Conservation (phyloP, 2,329 filamentous ascomycete genomes). For the Diaporthe citri region DNA sequence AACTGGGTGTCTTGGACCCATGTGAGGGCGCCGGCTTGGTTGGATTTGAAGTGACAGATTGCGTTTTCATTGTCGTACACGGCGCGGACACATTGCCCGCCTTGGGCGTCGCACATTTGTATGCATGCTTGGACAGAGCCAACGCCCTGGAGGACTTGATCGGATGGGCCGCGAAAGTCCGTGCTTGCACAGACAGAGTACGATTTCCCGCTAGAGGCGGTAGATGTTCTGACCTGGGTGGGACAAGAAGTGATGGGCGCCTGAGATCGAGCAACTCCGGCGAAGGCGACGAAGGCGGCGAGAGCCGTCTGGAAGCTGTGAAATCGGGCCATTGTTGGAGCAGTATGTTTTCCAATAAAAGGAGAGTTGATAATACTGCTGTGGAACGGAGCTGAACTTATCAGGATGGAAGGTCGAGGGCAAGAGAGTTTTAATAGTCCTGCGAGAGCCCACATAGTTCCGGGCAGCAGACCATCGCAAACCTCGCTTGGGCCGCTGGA, state of each 20-base stretch:
- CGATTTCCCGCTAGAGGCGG: neutral
- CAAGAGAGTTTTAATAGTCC: conserved; percentile 1
- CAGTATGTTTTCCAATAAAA: neutral
- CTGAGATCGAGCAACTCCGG: conserved; percentile 8
- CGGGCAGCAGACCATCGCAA: neutral
- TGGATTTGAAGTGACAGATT: conserved; percentile 26
- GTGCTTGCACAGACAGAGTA: conserved; percentile 2
- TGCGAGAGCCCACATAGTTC: neutral
- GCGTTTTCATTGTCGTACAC: conserved; percentile 10
- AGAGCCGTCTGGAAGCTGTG: conserved; percentile 7
- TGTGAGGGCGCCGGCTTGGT: conserved; percentile 14
- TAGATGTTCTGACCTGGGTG: neutral
- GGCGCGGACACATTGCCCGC: conserved; percentile 11
- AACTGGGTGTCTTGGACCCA: conserved; percentile 18
- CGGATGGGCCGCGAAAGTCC: conserved; percentile 6
- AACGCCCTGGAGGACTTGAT: conserved; percentile 7
- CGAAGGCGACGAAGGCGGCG: neutral
- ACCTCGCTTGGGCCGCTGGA: neutral
- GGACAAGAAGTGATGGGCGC: conserved; percentile 14
- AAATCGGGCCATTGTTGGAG: neutral
- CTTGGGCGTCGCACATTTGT: conserved; percentile 15
- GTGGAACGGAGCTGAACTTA: neutral
- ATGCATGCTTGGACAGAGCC: neutral
- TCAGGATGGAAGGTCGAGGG: neutral
- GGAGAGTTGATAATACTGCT: neutral